Percentiles rank a stretch among this genome's conserved stretches.
Evolutionary conservation across 2,329 filamentous ascomycete genomes (phyloP).

Genomic region (Nakataea oryzae): DNA sequence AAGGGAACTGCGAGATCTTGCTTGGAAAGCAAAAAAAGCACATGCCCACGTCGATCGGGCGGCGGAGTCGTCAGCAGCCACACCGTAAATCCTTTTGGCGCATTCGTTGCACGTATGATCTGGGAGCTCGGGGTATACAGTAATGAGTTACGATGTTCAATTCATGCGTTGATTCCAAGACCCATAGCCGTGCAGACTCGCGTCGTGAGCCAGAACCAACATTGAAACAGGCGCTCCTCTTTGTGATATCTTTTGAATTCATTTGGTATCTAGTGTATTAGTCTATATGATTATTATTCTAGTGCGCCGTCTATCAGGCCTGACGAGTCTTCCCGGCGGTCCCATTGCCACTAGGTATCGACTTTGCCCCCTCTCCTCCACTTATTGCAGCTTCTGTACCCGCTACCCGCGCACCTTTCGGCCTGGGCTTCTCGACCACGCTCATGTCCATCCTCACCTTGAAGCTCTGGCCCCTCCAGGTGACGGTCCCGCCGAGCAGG

Average conservation of each 20-base stretch:
- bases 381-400: neutral
- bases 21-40: too few relatives aligned
- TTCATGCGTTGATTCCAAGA: too few relatives aligned
- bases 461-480: constrained; percentile 79
- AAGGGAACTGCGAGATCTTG: too few relatives aligned
- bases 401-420: neutral
- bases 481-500: constrained; percentile 74
- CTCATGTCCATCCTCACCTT: constrained; percentile 76
- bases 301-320: neutral
- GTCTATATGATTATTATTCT: neutral
- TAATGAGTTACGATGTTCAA: too few relatives aligned
- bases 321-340: neutral
- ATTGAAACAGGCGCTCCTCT: too few relatives aligned
- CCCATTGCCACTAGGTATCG: neutral
- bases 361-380: constrained; percentile 11
- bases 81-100: too few relatives aligned
- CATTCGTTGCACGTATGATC: too few relatives aligned
- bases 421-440: constrained; percentile 40
- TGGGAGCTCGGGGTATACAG: too few relatives aligned
- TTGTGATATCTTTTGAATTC: neutral
- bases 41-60: too few relatives aligned
- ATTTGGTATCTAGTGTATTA: neutral
- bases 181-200: too few relatives aligned
- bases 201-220: too few relatives aligned
- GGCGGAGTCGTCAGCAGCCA: too few relatives aligned